Percentiles rank a stretch among this genome's conserved stretches.
Evolutionary conservation across 2,329 filamentous ascomycete species (phyloP).

Genomic region (Calonectria honghensis): DNA sequence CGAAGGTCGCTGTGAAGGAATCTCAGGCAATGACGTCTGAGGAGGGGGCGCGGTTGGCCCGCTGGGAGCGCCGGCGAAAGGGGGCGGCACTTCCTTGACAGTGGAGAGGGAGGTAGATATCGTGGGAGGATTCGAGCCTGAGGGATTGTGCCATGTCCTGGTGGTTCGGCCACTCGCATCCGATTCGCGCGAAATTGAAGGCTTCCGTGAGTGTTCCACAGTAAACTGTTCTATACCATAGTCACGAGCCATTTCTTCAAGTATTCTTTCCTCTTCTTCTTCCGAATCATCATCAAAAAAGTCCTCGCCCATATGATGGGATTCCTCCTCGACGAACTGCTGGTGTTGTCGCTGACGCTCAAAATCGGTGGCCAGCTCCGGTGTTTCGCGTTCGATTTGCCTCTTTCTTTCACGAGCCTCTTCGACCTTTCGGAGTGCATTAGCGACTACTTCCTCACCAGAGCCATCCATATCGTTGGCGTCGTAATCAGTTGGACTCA

Average conservation of each 20-base stretch:
- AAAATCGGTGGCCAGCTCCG: constrained; percentile 53
- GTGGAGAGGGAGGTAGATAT: constrained; percentile 72
- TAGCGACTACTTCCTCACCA: constrained; percentile 69
- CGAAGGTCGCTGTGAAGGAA: constrained; percentile 60
- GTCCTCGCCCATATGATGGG: constrained; percentile 65
- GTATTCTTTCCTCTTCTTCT: constrained; percentile 83
- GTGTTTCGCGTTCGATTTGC: constrained; percentile 82
- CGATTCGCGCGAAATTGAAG: constrained; percentile 83
- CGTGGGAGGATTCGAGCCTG: constrained; percentile 78
- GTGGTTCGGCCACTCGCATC: constrained; percentile 87
- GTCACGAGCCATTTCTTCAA: constrained; percentile 92
- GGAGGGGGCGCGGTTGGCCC: constrained; percentile 68
- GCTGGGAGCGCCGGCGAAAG: constrained; percentile 46
- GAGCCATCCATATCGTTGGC: constrained; percentile 61
- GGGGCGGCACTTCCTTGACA: constrained; percentile 76
- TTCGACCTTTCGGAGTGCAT: constrained; percentile 80
- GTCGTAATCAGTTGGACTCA: constrained; percentile 68
- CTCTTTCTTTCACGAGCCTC: constrained; percentile 84
- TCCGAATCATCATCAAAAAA: constrained; percentile 79
- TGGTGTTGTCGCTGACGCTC: constrained; percentile 68
- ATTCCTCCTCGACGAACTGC: constrained; percentile 54
- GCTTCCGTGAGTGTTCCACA: constrained; percentile 71
- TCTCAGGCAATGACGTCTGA: constrained; percentile 66
- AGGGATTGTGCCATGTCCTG: constrained; percentile 87
- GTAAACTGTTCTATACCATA: constrained; percentile 90